Conservation (phyloP, 2,329 filamentous ascomycete genomes). For the Uncinocarpus reesii region DNA sequence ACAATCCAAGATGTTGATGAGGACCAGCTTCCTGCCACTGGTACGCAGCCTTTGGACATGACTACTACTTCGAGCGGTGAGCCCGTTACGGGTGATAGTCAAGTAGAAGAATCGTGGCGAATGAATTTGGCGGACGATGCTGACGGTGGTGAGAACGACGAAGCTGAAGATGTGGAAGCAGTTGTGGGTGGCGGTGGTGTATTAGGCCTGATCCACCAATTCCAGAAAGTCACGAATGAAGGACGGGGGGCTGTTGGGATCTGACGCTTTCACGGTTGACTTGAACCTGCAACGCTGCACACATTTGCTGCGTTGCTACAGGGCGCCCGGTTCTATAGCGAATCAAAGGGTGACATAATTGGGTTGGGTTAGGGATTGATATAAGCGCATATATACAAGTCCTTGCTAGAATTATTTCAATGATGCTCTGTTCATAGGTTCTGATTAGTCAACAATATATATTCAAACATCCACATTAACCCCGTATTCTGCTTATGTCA, state of each 20-base stretch:
- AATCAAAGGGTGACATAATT: not conserved
- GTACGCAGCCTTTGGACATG: slow-evolving; percentile 15
- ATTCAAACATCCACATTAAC: not conserved
- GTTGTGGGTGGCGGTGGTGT: slow-evolving; percentile 46
- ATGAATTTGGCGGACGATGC: slow-evolving; percentile 34
- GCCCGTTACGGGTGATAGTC: slow-evolving; percentile 39
- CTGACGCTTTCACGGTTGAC: slow-evolving; percentile 13
- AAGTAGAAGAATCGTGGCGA: slow-evolving; percentile 47
- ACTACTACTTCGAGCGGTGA: slow-evolving; percentile 25
- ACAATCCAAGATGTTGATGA: slow-evolving; percentile 27
- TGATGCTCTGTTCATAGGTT: no score
- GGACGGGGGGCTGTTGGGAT: slow-evolving; percentile 31
- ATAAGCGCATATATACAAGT: slow-evolving; percentile 18
- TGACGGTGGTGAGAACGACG: slow-evolving; percentile 37
- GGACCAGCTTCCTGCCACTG: slow-evolving; percentile 16
- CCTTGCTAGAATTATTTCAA: slow-evolving; percentile 15
- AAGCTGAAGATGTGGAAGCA: slow-evolving; percentile 40
- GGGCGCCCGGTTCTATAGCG: not conserved
- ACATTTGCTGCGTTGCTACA: no score
- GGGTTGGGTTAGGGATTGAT: not conserved
- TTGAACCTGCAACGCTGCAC: not conserved
- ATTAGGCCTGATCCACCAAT: slow-evolving; percentile 56
- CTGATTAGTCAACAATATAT: not conserved
- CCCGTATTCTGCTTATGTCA: not conserved
- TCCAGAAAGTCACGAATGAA: slow-evolving; percentile 47